phyloP scores from a whole-genome alignment of 371 early-diverging fungal genomes.

The Thermomucor indicae-seudaticae region DNA sequence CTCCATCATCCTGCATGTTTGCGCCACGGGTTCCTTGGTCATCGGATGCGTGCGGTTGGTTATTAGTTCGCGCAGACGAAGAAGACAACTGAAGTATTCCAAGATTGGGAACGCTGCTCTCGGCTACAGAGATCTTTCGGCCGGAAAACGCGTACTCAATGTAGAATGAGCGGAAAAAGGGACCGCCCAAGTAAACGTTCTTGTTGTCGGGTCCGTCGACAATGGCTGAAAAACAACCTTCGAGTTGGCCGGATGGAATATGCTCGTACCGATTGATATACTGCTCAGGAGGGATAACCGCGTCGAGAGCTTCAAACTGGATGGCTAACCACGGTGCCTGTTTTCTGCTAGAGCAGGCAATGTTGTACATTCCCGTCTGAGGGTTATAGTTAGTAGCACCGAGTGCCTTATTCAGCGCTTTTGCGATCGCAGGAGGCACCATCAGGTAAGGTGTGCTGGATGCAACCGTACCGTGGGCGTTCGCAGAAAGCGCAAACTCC shows the following conservation, averaged over 20 bases:
- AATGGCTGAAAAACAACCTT: constrained; percentile 22
- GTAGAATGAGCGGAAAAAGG: constrained; percentile 32
- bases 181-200: constrained; percentile 25
- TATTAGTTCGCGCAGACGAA: too few relatives aligned
- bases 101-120: constrained; percentile 10
- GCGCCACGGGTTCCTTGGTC: too few relatives aligned
- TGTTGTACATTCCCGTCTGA: constrained; percentile 10
- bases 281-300: constrained; percentile 19
- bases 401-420: constrained; percentile 12
- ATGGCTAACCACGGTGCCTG: constrained; percentile 13
- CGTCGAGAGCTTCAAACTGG: constrained; percentile 18
- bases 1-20: too few relatives aligned
- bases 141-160: constrained; percentile 13
- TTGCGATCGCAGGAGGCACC: constrained; percentile 15
- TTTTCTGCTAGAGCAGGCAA: constrained; percentile 12
- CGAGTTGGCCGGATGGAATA: constrained; percentile 2
- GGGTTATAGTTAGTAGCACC: constrained; percentile 15
- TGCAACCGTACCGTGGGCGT: constrained; percentile 10
- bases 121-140: constrained; percentile 12
- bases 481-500: neutral
- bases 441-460: constrained; percentile 22
- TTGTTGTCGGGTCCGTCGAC: constrained; percentile 10
- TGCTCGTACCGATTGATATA: constrained; percentile 16
- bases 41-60: too few relatives aligned
- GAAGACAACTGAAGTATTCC: too few relatives aligned